These are phyloP conservation scores for Peronospora farinosa DNA, from an alignment of 352 stramenopile genomes.

Conservation along the genomic window DNA sequence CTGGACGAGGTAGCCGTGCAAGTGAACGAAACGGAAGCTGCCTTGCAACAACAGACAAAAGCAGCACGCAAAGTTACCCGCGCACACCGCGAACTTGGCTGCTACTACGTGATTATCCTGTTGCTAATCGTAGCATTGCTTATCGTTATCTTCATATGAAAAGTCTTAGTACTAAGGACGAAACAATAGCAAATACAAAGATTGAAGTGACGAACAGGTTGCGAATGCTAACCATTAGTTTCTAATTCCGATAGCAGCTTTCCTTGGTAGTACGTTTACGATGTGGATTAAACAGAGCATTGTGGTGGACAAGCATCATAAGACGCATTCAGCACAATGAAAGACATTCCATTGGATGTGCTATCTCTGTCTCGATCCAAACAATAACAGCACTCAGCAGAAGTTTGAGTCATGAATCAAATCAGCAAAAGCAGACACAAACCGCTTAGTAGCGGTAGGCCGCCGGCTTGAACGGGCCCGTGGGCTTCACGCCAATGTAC, in stretches of 20 bases:
- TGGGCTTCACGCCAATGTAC: constrained; percentile 93
- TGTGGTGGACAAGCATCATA: constrained; percentile 28
- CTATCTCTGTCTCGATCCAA: constrained; percentile 22
- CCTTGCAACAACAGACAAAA: constrained; percentile 44
- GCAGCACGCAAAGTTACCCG: constrained; percentile 45
- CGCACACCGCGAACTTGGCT: constrained; percentile 40
- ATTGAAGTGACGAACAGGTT: constrained; percentile 6
- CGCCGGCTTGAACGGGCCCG: constrained; percentile 96
- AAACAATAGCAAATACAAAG: neutral
- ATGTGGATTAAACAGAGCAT: constrained; percentile 25
- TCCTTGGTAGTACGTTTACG: constrained; percentile 3
- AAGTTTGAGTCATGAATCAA: constrained; percentile 2
- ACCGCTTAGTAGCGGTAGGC: constrained; percentile 96
- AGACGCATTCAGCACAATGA: constrained; percentile 33
- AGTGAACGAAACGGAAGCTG: constrained; percentile 33
- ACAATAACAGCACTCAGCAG: constrained; percentile 15
- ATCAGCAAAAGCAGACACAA: constrained; percentile 3
- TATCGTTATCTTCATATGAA: constrained; percentile 48
- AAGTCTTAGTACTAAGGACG: constrained; percentile 1
- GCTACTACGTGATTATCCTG: constrained; percentile 58
- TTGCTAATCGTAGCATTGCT: constrained; percentile 42
- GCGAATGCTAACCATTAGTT: constrained; percentile 20
- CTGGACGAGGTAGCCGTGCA: constrained; percentile 51
- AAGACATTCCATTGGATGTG: constrained; percentile 10
- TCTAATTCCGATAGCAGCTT: constrained; percentile 11